Conservation (phyloP, 345 rosid species). For the Eucalyptus fibrosa region DNA sequence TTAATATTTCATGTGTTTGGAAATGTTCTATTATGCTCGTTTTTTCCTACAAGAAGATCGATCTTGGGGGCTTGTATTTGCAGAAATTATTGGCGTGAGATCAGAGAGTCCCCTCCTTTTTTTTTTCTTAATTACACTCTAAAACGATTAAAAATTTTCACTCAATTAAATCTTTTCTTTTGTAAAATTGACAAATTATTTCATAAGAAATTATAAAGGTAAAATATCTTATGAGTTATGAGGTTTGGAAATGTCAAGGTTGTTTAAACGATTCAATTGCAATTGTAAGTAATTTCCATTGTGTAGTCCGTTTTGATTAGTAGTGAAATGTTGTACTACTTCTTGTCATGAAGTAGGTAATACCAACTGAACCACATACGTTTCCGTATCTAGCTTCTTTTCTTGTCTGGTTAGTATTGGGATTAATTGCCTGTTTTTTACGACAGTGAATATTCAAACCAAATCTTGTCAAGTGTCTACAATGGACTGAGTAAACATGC, state of each 20-base stretch:
- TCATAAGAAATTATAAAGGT: neutral
- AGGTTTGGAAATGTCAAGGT: rapidly evolving
- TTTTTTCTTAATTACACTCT: neutral
- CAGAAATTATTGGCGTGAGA: neutral
- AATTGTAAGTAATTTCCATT: neutral
- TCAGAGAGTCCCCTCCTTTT: neutral
- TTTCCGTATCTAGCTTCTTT: rapidly evolving
- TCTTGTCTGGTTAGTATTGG: neutral
- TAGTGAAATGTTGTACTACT: neutral
- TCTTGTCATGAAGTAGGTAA: neutral
- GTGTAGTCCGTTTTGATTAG: rapidly evolving
- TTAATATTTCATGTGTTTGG: neutral
- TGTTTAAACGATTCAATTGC: rapidly evolving
- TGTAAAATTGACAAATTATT: neutral
- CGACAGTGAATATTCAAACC: rapidly evolving
- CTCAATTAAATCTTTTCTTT: neutral
- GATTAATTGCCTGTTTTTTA: no score
- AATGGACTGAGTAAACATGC: neutral
- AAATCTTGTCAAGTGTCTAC: neutral
- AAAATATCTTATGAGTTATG: neutral
- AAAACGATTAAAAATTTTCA: neutral
- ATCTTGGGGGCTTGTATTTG: neutral
- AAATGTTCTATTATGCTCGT: neutral
- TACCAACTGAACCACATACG: rapidly evolving
- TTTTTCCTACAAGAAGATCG: neutral